Evolutionary conservation across 495 filamentous ascomycete species (phyloP), one percentile per base, ranked within the genome.

Genomic region (Aspergillus carlsbadensis): DNA sequence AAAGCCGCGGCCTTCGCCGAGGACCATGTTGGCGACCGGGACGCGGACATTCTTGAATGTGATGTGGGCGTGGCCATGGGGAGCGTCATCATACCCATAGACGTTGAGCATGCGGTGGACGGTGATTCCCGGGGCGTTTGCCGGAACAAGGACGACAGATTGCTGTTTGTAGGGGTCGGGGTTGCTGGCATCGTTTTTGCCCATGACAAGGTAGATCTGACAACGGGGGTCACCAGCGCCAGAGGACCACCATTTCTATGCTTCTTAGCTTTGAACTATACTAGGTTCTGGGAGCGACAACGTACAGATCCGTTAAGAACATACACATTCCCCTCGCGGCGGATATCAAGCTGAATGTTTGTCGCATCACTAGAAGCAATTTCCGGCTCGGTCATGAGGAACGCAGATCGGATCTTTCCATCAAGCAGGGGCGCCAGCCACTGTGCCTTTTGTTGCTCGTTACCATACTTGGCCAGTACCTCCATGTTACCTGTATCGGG

Each of bases 401-500:
- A 96, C 3, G 91, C 91, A 13, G 88, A 92, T 56, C 92, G 83
- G 57, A 96, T 96, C 66, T 89, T 76, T 43, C 92, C 92, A 8
- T 92, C 85, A 75, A 96, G 79, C 66, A 96, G 71, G 1, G 91
- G 92, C 58, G 79, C 79, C 56, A 96, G 78, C 92, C 92, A 96
- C 67, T 88, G 67, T 62, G 81, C 81, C 82, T 96, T 96, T 76
- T 96, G 92, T n/a, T 78, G 84, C 0, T 92, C 89, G 56, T 88
- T 92, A 17, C 89, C 92, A 66, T 96, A 96, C 74, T 94, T 96
- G 64, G 92, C 92, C 50, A 96, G 69, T 31, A 96, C 91, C 66
- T 96, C 92, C 92, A 96, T 96, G 69, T 96, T 96, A 7, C 92
- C 92, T 0, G 92, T 96, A 69, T 96, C 92, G 6, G 92, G 92